Base-by-base conservation (phyloP, 83 land plant species). In the Picea abies region DNA sequence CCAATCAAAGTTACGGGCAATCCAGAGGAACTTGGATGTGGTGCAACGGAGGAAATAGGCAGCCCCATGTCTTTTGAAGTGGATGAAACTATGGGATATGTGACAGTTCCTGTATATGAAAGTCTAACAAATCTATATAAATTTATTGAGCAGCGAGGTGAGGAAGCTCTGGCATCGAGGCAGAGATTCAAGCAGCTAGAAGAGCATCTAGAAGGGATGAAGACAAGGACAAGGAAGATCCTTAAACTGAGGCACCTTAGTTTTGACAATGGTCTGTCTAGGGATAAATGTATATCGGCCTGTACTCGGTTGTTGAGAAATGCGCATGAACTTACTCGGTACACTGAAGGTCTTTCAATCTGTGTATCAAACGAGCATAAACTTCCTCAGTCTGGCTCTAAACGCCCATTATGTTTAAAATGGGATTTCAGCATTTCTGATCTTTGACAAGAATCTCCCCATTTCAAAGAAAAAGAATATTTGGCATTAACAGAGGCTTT, bases 371-470 rank as follows among this genome's bases (percentile, higher is more conserved):
- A 86, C 79, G 90, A 86, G 86, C 76, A 82, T 83, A 67, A 83
- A 49, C 83, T 88, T 35, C 90, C 90, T 11, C 41, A 82, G 19
- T 64, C 79, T 58, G 90, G 90, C 61, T 63, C 80, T 78, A 88
- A 83, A 76, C 71, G 90, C 37, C 76, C 71, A 20, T 69, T 84
- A 20, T 79, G 67, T 70, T 62, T 88, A 79, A 86, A 86, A 79
- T 88, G 90, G 90, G 79, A 88, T 60, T 88, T 88, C 72, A 86
- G 90, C 81, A 73, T 86, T 56, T 62, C 90, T 49, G 86, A 88
- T 32, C 80, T 88, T 37, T 88, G 67, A 60, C 56, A 52, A 11
- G 56, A 52, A 52, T 52, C 56, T 52, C 14, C 10, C 10, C 56
- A 52, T 52, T 52, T 52, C 56, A 52, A 52, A 52, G 56, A 10